These are phyloP conservation scores for Leishmania martiniquensis DNA, from an alignment of 208 protist genomes.

Conservation along the genomic window DNA sequence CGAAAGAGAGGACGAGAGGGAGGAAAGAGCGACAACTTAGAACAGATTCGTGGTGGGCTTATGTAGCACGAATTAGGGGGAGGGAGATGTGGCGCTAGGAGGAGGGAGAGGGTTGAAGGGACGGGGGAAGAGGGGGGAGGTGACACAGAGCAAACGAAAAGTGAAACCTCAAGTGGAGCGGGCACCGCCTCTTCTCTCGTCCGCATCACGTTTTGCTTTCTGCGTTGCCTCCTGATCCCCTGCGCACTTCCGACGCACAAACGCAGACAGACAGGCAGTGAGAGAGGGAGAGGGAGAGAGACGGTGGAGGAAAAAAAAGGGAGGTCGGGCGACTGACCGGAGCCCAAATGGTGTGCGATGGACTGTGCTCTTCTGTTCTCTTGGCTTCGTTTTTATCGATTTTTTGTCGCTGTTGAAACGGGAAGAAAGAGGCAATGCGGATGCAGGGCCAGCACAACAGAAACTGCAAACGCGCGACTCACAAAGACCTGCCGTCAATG, in stretches of 20 bases:
- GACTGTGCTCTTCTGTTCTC: background rate
- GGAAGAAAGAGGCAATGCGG: too few relatives aligned
- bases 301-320: background rate
- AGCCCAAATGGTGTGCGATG: too few relatives aligned
- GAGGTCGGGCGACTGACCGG: too few relatives aligned
- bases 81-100: background rate
- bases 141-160: too few relatives aligned
- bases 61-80: background rate
- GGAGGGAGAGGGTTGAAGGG: background rate
- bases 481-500: background rate
- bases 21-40: background rate
- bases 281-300: background rate
- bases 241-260: too few relatives aligned
- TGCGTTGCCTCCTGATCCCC: too few relatives aligned
- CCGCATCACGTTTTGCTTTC: too few relatives aligned
- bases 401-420: background rate
- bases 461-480: background rate
- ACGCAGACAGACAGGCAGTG: too few relatives aligned
- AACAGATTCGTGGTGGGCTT: background rate
- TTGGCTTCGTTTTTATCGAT: background rate
- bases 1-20: background rate
- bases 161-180: too few relatives aligned
- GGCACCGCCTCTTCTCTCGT: too few relatives aligned
- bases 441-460: background rate
- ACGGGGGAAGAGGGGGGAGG: background rate